phyloP scores from a whole-genome alignment of 768 basidiomycete species.

The Kockovaella imperatae region DNA sequence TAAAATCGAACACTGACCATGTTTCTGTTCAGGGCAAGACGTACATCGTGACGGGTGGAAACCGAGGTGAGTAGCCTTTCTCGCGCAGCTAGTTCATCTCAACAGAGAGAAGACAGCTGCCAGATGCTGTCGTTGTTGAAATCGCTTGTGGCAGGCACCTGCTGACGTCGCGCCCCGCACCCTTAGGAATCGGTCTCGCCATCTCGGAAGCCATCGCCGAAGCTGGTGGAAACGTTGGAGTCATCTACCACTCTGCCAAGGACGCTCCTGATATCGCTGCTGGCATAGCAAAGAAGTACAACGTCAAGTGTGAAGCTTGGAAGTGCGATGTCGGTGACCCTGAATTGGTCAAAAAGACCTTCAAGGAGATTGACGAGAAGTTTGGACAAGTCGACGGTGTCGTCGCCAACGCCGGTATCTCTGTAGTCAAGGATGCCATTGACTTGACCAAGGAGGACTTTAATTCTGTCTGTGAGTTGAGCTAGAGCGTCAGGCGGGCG shows the following conservation, averaged over 20 bases:
- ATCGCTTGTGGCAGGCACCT: no score
- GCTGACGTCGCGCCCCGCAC: constrained; percentile 42
- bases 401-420: constrained; percentile 56
- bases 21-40: constrained; percentile 44
- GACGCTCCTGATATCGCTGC: constrained; percentile 52
- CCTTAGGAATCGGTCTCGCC: constrained; percentile 54
- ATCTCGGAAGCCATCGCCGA: constrained; percentile 53
- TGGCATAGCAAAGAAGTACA: constrained; percentile 50
- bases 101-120: no score
- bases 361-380: constrained; percentile 52
- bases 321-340: constrained; percentile 57
- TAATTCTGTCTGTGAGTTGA: constrained; percentile 47
- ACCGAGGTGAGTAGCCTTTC: constrained; percentile 12
- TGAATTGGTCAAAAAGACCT: constrained; percentile 45
- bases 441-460: constrained; percentile 57
- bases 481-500: not conserved
- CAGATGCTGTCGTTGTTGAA: no score
- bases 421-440: constrained; percentile 57
- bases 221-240: constrained; percentile 56
- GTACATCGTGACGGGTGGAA: constrained; percentile 54
- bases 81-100: no score
- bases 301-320: constrained; percentile 51
- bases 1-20: not conserved
- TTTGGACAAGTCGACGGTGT: constrained; percentile 52
- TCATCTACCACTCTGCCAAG: constrained; percentile 53